Conservation (phyloP, 2,329 filamentous ascomycete genomes). For the Colletotrichum liriopes region DNA sequence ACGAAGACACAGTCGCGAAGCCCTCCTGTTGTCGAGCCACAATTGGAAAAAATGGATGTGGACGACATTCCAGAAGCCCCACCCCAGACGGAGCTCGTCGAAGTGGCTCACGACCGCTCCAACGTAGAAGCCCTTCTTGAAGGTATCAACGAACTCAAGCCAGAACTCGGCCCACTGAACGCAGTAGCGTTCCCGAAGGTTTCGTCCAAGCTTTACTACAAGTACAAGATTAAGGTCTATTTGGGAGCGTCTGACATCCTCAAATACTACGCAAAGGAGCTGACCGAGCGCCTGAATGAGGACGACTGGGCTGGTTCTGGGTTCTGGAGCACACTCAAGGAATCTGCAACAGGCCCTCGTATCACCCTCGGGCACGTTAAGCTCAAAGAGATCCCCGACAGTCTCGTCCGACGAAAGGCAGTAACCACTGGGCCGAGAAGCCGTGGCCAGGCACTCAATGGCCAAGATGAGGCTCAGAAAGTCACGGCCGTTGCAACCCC, state of each 20-base stretch:
- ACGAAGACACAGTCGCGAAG: constrained; percentile 31
- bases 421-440: background rate
- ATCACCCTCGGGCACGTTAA: constrained; percentile 18
- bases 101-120: constrained; percentile 3
- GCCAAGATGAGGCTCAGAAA: background rate
- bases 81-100: background rate
- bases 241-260: constrained; percentile 51
- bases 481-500: constrained; percentile 13
- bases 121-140: constrained; percentile 40
- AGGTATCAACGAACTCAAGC: constrained; percentile 49
- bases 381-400: constrained; percentile 20
- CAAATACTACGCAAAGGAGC: constrained; percentile 54
- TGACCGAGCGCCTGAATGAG: constrained; percentile 45
- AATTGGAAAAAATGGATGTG: constrained; percentile 38
- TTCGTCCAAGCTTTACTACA: constrained; percentile 53
- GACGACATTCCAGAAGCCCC: constrained; percentile 13
- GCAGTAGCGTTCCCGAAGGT: constrained; percentile 47
- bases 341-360: constrained; percentile 38
- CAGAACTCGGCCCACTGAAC: constrained; percentile 44
- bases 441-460: background rate
- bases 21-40: background rate
- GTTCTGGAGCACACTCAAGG: constrained; percentile 50
- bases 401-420: constrained; percentile 20
- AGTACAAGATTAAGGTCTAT: constrained; percentile 56
- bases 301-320: constrained; percentile 50